Evolutionary conservation across 352 stramenopile species (phyloP).

Genomic region (Globisporangium abappressorium): DNA sequence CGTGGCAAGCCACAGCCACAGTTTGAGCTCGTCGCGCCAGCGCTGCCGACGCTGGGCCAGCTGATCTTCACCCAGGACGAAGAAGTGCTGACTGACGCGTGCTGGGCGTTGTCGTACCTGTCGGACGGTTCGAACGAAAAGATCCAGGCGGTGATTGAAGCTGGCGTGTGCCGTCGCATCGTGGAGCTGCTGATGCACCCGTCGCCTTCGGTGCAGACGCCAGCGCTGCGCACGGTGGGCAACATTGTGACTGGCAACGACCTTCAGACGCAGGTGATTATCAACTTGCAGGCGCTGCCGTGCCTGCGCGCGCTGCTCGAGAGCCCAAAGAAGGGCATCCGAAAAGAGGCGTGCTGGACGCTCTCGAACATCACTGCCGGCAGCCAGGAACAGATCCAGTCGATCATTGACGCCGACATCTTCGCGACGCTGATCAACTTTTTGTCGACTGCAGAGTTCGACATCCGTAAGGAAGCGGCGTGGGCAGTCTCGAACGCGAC

Average conservation of each 20-base stretch:
- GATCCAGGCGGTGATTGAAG: slow-evolving; percentile 98
- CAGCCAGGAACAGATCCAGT: slow-evolving; percentile 99
- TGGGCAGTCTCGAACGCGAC: slow-evolving; percentile 88
- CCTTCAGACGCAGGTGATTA: slow-evolving; percentile 98
- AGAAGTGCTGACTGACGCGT: slow-evolving; percentile 99
- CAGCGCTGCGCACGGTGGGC: slow-evolving; percentile 87
- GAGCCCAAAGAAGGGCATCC: slow-evolving; percentile 97
- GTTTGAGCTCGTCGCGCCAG: slow-evolving; percentile 93
- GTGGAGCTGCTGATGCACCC: slow-evolving; percentile 93
- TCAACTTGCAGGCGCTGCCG: slow-evolving; percentile 97
- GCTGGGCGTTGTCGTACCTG: slow-evolving; percentile 98
- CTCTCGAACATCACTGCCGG: slow-evolving; percentile 99
- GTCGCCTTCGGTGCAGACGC: slow-evolving; percentile 81
- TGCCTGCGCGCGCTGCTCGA: slow-evolving; percentile 94
- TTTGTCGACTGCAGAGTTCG: slow-evolving; percentile 96
- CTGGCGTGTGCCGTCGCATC: slow-evolving; percentile 94
- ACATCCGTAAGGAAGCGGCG: slow-evolving; percentile 88
- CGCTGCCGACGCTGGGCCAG: slow-evolving; percentile 94
- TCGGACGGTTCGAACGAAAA: slow-evolving; percentile 98
- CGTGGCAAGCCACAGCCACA: slow-evolving; percentile 91
- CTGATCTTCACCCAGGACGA: slow-evolving; percentile 98
- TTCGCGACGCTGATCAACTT: slow-evolving; percentile 97
- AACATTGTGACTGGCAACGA: slow-evolving; percentile 99
- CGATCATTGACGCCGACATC: slow-evolving; percentile 97
- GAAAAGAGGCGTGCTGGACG: slow-evolving; percentile 99